phyloP scores from a whole-genome alignment of 257 asterid genomes.

The Solanum sitiens region DNA sequence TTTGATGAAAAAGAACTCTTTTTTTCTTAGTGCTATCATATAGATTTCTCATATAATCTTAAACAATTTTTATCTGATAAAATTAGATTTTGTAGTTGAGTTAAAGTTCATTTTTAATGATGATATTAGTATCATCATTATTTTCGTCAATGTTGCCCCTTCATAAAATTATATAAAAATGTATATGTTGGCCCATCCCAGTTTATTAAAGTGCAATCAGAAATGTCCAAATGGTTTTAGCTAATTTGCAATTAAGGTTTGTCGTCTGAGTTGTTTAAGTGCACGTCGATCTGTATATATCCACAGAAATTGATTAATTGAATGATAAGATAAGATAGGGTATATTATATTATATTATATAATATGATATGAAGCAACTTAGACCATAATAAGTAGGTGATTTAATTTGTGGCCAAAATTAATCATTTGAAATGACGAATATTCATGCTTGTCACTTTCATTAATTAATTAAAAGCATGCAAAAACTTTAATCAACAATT shows the following conservation, averaged over 20 bases:
- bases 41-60: background rate
- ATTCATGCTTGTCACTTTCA: background rate
- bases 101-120: too few relatives aligned
- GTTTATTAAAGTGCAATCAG: background rate
- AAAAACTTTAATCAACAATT: background rate
- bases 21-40: background rate
- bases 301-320: background rate
- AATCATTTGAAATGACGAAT: background rate
- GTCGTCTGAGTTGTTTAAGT: background rate
- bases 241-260: background rate
- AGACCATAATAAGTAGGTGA: background rate
- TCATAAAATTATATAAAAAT: background rate
- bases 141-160: background rate
- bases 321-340: background rate
- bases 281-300: background rate
- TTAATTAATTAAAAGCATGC: background rate
- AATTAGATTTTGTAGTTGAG: too few relatives aligned
- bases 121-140: background rate
- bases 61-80: rapidly evolving
- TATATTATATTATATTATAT: background rate
- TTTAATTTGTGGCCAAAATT: background rate
- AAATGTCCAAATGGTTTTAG: background rate
- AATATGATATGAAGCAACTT: background rate
- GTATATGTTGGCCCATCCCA: background rate
- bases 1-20: background rate